phyloP scores from a whole-genome alignment of 768 basidiomycete genomes.

The Mycena rosella region DNA sequence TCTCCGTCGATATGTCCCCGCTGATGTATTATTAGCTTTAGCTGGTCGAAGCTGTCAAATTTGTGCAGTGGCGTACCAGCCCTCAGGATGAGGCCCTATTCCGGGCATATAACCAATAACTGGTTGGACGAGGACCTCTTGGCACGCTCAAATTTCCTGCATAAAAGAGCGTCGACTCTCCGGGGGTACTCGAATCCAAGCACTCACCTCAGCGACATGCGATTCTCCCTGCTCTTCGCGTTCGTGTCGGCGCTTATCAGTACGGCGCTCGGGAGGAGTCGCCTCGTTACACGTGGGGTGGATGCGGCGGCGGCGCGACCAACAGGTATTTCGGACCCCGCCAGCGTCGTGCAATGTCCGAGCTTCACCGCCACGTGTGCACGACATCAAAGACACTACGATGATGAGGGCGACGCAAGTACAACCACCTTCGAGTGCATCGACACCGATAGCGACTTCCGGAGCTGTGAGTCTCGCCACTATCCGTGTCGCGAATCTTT shows the following conservation, averaged over 20 bases:
- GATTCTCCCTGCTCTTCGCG: neutral
- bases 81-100: neutral
- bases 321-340: neutral
- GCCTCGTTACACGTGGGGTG: slow-evolving; percentile 21
- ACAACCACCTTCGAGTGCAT: slow-evolving; percentile 12
- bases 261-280: neutral
- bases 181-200: neutral
- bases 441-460: slow-evolving; percentile 10
- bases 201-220: neutral
- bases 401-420: neutral
- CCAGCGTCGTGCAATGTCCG: neutral
- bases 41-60: neutral
- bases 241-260: neutral
- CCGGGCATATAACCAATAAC: neutral
- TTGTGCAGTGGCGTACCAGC: neutral
- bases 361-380: neutral
- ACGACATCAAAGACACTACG: neutral
- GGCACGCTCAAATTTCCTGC: neutral
- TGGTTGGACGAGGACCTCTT: neutral
- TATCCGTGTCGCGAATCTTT: neutral
- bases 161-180: neutral
- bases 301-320: neutral
- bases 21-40: neutral
- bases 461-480: slow-evolving; percentile 10
- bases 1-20: neutral